Evolutionary conservation across 225 moss, liverwort and hornwort species (phyloP).

Genomic region (Thuidium tamariscinum): DNA sequence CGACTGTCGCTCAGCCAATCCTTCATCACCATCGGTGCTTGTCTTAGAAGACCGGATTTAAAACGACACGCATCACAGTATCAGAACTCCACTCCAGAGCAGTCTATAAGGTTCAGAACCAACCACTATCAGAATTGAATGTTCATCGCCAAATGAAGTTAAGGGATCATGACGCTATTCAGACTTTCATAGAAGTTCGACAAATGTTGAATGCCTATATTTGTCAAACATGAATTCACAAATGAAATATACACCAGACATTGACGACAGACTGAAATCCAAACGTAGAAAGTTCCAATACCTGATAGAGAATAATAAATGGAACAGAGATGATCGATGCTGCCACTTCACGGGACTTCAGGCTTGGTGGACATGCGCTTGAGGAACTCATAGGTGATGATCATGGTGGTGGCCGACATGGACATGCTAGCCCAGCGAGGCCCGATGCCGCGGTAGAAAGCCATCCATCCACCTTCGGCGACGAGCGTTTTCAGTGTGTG

Average conservation of each 20-base stretch:
- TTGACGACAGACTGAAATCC: neutral
- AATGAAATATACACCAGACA: neutral
- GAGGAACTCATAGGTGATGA: slow-evolving; percentile 40
- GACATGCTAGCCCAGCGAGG: slow-evolving; percentile 58
- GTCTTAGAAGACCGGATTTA: neutral
- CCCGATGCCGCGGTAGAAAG: slow-evolving; percentile 36
- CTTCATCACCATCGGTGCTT: slow-evolving; percentile 4
- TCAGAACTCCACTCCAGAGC: neutral
- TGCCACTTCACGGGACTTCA: slow-evolving; percentile 3
- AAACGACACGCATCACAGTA: neutral
- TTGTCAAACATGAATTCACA: neutral
- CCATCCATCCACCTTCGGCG: slow-evolving; percentile 38
- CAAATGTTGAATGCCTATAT: neutral
- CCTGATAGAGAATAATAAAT: slow-evolving; percentile 6
- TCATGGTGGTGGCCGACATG: slow-evolving; percentile 55
- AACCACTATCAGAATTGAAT: neutral
- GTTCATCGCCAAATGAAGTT: neutral
- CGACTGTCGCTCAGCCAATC: slow-evolving; percentile 5
- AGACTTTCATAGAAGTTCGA: neutral
- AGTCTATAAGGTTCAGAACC: neutral
- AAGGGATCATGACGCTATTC: neutral
- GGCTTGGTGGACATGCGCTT: slow-evolving; percentile 52
- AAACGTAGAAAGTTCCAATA: neutral
- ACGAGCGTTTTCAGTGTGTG: slow-evolving; percentile 25
- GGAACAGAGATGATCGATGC: neutral